These are phyloP conservation scores for Lizanozyma gosingica DNA, from an alignment of 1,139 yeast species.

Conservation along the genomic window DNA sequence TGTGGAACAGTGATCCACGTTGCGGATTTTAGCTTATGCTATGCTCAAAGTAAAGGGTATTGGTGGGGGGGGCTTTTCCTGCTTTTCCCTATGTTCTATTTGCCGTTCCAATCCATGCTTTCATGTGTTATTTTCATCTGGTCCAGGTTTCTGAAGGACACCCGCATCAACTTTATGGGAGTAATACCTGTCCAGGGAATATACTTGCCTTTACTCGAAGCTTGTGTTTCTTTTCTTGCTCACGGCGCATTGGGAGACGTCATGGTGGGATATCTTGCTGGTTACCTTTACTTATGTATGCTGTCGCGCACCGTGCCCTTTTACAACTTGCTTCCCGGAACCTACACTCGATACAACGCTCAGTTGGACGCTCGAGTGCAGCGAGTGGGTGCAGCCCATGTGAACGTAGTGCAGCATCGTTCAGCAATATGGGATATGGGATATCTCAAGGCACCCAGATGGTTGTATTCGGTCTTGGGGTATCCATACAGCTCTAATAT, in stretches of 20 bases:
- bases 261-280: constrained; percentile 30
- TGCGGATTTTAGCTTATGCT: no score
- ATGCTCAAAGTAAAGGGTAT: no score
- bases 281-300: constrained; percentile 35
- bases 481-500: constrained; percentile 16
- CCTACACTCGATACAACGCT: constrained; percentile 12
- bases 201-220: constrained; percentile 33
- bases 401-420: constrained; percentile 14
- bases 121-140: constrained; percentile 36
- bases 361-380: not conserved
- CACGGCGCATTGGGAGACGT: constrained; percentile 23
- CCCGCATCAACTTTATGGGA: constrained; percentile 29
- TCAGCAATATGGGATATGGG: constrained; percentile 28
- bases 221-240: constrained; percentile 21
- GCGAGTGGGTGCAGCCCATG: constrained; percentile 4
- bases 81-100: constrained; percentile 5
- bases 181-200: constrained; percentile 37
- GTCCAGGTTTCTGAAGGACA: constrained; percentile 33
- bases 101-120: constrained; percentile 17
- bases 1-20: constrained; percentile 26
- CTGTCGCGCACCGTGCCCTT: constrained; percentile 35
- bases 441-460: constrained; percentile 33
- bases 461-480: constrained; percentile 23
- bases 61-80: constrained; percentile 5
- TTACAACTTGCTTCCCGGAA: constrained; percentile 29